These are phyloP conservation scores for Chaetomium tenue DNA, from an alignment of 495 filamentous ascomycete genomes.

Conservation along the genomic window DNA sequence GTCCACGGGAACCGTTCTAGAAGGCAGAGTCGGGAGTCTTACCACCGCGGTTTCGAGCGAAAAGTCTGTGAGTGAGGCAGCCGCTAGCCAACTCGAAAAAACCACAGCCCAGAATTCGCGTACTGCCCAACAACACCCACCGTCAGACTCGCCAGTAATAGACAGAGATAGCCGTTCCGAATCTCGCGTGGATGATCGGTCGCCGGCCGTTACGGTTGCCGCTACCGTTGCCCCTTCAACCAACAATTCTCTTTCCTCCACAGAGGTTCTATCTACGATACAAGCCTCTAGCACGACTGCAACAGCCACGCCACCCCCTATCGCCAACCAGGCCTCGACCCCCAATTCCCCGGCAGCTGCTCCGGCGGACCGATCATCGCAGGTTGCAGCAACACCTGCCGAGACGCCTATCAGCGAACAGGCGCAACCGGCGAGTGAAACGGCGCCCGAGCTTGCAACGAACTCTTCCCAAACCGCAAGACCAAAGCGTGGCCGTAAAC, in stretches of 20 bases:
- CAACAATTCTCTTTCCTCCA: not conserved
- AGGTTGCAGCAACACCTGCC: not conserved
- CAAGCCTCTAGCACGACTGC: constrained; percentile 5
- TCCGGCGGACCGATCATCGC: constrained; percentile 4
- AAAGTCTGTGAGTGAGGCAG: not conserved
- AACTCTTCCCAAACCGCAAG: constrained; percentile 10
- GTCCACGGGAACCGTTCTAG: not conserved
- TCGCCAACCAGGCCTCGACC: not conserved
- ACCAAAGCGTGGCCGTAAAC: constrained; percentile 26
- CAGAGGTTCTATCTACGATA: not conserved
- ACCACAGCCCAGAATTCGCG: not conserved
- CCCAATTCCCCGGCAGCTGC: not conserved
- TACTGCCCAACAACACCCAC: not conserved
- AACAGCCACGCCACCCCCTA: not conserved
- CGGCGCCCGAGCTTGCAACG: constrained; percentile 2
- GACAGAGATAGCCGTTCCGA: not conserved
- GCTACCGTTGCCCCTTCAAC: not conserved
- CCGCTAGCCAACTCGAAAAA: not conserved
- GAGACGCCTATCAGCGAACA: constrained; percentile 4
- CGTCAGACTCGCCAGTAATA: not conserved
- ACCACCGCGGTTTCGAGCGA: not conserved
- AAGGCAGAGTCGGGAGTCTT: not conserved
- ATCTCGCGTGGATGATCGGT: not conserved
- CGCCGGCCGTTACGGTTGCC: not conserved
- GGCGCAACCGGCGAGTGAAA: not conserved